Evolutionary conservation across 148 eudicot genomes (phyloP).

Genomic region (Amaranthus palmeri): DNA sequence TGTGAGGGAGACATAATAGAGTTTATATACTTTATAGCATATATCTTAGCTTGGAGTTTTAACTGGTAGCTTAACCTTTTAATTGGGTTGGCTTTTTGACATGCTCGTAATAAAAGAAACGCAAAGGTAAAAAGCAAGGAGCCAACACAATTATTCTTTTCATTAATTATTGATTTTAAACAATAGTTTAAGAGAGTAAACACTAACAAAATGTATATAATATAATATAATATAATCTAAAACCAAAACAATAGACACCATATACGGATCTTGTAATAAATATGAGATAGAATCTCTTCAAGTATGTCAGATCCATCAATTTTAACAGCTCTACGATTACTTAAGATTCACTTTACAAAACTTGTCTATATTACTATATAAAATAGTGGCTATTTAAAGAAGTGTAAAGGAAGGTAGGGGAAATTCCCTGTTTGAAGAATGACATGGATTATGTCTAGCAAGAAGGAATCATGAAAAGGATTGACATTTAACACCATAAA

Average conservation of each 20-base stretch:
- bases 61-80: too few relatives aligned
- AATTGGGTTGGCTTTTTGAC: too few relatives aligned
- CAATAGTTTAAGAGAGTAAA: background rate
- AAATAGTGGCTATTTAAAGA: conserved; percentile 17
- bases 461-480: conserved; percentile 1
- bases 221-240: conserved; percentile 13
- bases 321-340: conserved; percentile 16
- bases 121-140: background rate
- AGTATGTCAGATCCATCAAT: conserved; percentile 13
- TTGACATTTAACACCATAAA: conserved; percentile 14
- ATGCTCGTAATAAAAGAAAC: background rate
- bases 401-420: conserved; percentile 3
- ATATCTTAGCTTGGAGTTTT: too few relatives aligned
- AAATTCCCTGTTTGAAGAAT: background rate
- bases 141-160: background rate
- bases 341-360: conserved; percentile 20
- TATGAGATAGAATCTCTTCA: conserved; percentile 4
- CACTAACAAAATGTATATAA: conserved; percentile 9
- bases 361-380: background rate
- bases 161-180: conserved; percentile 11
- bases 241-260: conserved; percentile 16
- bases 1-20: too few relatives aligned
- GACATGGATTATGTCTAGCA: conserved; percentile 4
- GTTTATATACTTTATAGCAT: too few relatives aligned
- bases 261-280: conserved; percentile 9